Evolutionary conservation across 257 asterid species (phyloP), one percentile per base, ranked within the genome.

Genomic region (Solanum rostratum): DNA sequence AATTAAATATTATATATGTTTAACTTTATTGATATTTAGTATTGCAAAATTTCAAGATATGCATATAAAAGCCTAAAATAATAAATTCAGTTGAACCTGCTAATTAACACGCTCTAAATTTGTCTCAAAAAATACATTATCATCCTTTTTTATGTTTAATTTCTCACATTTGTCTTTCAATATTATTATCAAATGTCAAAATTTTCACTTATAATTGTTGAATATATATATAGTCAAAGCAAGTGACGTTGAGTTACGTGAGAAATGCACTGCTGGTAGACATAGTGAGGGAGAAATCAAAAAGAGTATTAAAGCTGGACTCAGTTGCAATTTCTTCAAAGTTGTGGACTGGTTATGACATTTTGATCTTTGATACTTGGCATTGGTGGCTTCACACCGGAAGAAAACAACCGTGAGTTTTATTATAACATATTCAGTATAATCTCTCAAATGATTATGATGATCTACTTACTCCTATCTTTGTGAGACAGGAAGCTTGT

Each of bases 311-410:
- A 71, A 81, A 74, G 65, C 65, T 89, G 9, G 87, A 89, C 55
- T 85, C 91, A 5, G 55, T 89, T 0, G 82, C 82, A 78, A 18
- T 39, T 20, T 27, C n/a, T 10, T 41, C 82, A 43, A n/a, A 80
- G 29, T 9, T 30, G 8, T 89, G 91, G 91, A 57, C 30, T 41
- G 85, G 82, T 65, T 78, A 83, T 68, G 90, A 89, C 13, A 16
- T 79, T 20, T 49, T 89, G 80, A 86, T 88, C 22, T 88, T 88
- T 74, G 80, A 88, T 68, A 54, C 91, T 6, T 88, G 91, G 91
- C 91, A 88, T 59, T 88, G 91, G 91, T 88, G 91, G 88, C 85
- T 86, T 85, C 91, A 88, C 50, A 79, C 70, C 1, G 88, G 91
- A 3, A 85, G 85, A 22, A 79, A 88, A 83, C 91, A 88, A 86